Conservation (phyloP, 805 yeast genomes). For the Kodamaea laetipori region DNA sequence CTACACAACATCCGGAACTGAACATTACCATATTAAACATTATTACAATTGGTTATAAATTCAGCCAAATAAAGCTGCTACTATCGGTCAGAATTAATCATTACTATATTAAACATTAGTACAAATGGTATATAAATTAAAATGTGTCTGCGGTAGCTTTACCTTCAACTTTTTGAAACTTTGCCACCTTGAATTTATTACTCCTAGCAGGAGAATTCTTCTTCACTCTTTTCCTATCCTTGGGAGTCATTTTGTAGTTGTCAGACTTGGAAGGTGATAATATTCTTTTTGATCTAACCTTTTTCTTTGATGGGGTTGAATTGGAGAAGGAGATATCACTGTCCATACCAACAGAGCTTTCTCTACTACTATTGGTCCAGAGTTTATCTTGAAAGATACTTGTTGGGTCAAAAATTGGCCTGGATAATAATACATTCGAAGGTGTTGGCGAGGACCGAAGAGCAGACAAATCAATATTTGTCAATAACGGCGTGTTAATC, state of each 20-base stretch:
- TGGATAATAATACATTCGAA: background rate
- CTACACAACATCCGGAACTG: too few relatives aligned
- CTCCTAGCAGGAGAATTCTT: slow-evolving; percentile 5
- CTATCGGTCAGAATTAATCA: too few relatives aligned
- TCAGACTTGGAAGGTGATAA: slow-evolving; percentile 13
- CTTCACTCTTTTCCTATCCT: slow-evolving; percentile 16
- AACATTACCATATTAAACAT: slow-evolving; percentile 2
- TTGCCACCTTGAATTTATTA: background rate
- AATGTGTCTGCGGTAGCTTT: slow-evolving; percentile 5
- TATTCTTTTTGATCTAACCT: slow-evolving; percentile 1
- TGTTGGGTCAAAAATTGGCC: slow-evolving; percentile 9
- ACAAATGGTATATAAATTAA: background rate
- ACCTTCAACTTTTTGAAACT: slow-evolving; percentile 6
- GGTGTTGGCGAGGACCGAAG: slow-evolving; percentile 5
- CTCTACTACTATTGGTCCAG: slow-evolving; percentile 13
- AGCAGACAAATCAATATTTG: slow-evolving; percentile 9
- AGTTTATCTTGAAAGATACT: slow-evolving; percentile 13
- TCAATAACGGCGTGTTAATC: slow-evolving; percentile 7
- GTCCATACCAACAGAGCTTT: slow-evolving; percentile 3
- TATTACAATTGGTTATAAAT: background rate
- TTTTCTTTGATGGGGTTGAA: slow-evolving; percentile 1
- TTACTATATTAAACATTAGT: slow-evolving; percentile 2
- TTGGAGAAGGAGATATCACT: slow-evolving; percentile 2
- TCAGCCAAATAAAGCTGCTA: too few relatives aligned
- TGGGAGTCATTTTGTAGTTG: slow-evolving; percentile 15